Conservation (phyloP, 2,329 filamentous ascomycete species). For the Chalaropsis thielavioides region DNA sequence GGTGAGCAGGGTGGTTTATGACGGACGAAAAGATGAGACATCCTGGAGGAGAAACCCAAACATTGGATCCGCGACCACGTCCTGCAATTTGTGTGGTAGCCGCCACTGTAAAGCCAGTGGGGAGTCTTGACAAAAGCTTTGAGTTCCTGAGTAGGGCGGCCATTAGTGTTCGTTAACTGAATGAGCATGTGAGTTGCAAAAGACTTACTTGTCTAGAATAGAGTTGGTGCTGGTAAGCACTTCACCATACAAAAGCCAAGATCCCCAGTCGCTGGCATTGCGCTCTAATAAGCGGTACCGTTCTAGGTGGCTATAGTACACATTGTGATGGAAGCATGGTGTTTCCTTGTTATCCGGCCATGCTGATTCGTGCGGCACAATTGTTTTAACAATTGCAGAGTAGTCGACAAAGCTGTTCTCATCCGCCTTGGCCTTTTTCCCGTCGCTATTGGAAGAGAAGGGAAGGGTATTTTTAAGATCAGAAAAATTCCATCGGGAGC, state of each 20-base stretch:
- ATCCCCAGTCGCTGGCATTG: conserved; percentile 56
- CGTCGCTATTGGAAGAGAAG: conserved; percentile 8
- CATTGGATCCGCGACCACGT: conserved; percentile 76
- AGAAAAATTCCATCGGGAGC: conserved; percentile 43
- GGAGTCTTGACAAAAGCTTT: conserved; percentile 58
- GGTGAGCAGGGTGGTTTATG: conserved; percentile 64
- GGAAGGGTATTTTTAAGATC: conserved; percentile 17
- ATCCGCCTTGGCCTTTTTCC: conserved; percentile 18
- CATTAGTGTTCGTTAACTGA: not conserved
- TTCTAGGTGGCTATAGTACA: conserved; percentile 58
- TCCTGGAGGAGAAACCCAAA: conserved; percentile 86
- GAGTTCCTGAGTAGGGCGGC: conserved; percentile 45
- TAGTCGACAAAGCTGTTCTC: conserved; percentile 58
- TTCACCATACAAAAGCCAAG: conserved; percentile 70
- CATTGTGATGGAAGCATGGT: conserved; percentile 71
- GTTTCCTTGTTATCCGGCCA: conserved; percentile 60
- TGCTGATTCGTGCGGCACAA: conserved; percentile 55
- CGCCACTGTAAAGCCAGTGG: conserved; percentile 72
- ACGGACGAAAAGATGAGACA: conserved; percentile 78
- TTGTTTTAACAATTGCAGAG: conserved; percentile 53
- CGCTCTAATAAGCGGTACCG: conserved; percentile 43
- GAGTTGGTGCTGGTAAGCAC: conserved; percentile 92
- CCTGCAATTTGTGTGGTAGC: conserved; percentile 81
- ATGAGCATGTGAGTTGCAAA: not conserved
- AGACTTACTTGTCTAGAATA: conserved; percentile 63